Conservation (phyloP, 352 stramenopile genomes). For the Saprolegnia diclina region DNA sequence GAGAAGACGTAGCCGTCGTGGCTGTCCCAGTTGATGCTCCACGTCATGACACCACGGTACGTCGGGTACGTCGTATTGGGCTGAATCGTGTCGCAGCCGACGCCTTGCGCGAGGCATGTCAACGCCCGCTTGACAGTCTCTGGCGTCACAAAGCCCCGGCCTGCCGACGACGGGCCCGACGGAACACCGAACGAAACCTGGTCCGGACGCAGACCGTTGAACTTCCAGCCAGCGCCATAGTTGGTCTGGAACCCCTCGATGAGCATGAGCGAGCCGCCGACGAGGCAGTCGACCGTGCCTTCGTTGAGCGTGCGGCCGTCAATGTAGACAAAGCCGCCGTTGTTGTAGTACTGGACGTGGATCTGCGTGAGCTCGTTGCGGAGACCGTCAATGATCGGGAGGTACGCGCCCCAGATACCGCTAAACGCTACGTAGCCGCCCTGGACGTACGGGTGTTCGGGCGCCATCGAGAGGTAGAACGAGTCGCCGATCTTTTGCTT, state of each 20-base stretch:
- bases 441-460: constrained; percentile 27
- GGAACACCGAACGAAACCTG: constrained; percentile 21
- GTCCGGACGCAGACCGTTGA: constrained; percentile 13
- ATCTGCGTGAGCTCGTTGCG: constrained; percentile 21
- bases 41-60: constrained; percentile 22
- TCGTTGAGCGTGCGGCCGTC: constrained; percentile 22
- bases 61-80: not conserved
- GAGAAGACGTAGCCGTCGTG: constrained; percentile 22
- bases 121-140: not conserved
- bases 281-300: constrained; percentile 23
- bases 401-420: constrained; percentile 22
- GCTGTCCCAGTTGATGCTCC: constrained; percentile 27
- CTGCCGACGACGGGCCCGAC: not conserved
- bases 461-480: constrained; percentile 26
- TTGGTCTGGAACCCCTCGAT: constrained; percentile 13
- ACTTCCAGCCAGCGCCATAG: constrained; percentile 10
- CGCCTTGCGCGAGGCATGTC: constrained; percentile 8
- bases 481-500: constrained; percentile 4
- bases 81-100: constrained; percentile 13
- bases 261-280: constrained; percentile 25
- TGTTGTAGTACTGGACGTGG: constrained; percentile 28
- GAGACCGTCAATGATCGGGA: constrained; percentile 26
- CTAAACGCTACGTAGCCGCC: constrained; percentile 6
- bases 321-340: constrained; percentile 15
- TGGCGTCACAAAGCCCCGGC: not conserved